These are phyloP conservation scores for Pichia gijzeniarum DNA, from an alignment of 805 yeast genomes.

Conservation along the genomic window DNA sequence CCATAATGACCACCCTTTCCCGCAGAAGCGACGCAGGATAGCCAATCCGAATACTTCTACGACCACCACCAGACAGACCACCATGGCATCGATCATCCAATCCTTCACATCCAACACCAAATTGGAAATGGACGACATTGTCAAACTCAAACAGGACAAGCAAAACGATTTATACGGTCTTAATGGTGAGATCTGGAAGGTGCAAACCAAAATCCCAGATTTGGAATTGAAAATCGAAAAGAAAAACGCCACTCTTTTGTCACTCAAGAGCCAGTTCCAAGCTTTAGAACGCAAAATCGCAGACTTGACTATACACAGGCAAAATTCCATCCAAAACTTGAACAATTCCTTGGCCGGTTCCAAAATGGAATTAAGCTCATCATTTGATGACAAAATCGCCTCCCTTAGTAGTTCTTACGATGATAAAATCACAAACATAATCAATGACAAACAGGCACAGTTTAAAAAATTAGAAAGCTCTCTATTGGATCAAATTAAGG, in stretches of 20 bases:
- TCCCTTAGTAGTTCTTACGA: constrained; percentile 16
- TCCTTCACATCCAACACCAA: neutral
- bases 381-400: constrained; percentile 27
- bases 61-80: too few species aligned
- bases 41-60: neutral
- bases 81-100: constrained; percentile 1
- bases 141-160: constrained; percentile 6
- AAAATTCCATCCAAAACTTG: constrained; percentile 23
- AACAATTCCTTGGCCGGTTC: constrained; percentile 33
- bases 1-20: neutral
- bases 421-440: constrained; percentile 31
- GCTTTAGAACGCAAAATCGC: constrained; percentile 28
- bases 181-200: constrained; percentile 22
- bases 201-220: constrained; percentile 24
- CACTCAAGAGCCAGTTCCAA: constrained; percentile 19
- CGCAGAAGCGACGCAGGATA: neutral
- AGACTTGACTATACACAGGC: constrained; percentile 20
- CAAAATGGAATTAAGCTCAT: constrained; percentile 26
- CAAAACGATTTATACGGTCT: constrained; percentile 21
- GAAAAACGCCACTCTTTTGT: constrained; percentile 20
- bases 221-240: constrained; percentile 26
- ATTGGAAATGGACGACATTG: constrained; percentile 3
- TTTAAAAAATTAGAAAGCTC: constrained; percentile 27
- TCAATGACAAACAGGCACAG: constrained; percentile 30
- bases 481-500: constrained; percentile 18